Conservation (phyloP, 2,329 filamentous ascomycete species). For the Fusarium musae region DNA sequence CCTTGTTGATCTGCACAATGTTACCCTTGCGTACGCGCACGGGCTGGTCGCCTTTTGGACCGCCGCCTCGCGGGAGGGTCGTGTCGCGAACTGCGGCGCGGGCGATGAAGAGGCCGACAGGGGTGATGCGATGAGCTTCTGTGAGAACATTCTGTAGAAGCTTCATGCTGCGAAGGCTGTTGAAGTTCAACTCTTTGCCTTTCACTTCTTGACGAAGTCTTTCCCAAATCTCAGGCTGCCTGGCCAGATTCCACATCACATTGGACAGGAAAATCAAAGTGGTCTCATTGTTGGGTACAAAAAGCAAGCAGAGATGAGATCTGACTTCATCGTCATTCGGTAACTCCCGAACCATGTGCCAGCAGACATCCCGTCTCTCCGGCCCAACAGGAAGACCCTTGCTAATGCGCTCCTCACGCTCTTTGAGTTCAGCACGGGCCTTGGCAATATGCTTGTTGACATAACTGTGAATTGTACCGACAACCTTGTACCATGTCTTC, state of each 20-base stretch:
- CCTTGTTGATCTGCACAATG: slow-evolving; percentile 5
- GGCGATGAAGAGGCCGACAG: slow-evolving; percentile 2
- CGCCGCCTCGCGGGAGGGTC: not conserved
- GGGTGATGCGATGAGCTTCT: slow-evolving; percentile 2
- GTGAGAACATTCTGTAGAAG: not conserved
- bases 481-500: slow-evolving; percentile 9
- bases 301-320: slow-evolving; percentile 8
- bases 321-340: slow-evolving; percentile 3
- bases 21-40: slow-evolving; percentile 1
- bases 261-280: not conserved
- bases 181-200: not conserved
- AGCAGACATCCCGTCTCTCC: slow-evolving; percentile 2
- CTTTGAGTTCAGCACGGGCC: slow-evolving; percentile 8
- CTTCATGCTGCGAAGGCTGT: not conserved
- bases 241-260: not conserved
- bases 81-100: slow-evolving; percentile 3
- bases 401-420: not conserved
- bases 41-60: not conserved
- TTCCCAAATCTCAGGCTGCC: slow-evolving; percentile 8
- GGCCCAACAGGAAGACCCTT: slow-evolving; percentile 4
- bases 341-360: slow-evolving; percentile 4
- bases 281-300: slow-evolving; percentile 3
- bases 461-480: slow-evolving; percentile 2
- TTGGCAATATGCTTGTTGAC: slow-evolving; percentile 9
- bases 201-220: not conserved